phyloP scores from a whole-genome alignment of 108 stramenopile species.

The Aurantiochytrium sp. region DNA sequence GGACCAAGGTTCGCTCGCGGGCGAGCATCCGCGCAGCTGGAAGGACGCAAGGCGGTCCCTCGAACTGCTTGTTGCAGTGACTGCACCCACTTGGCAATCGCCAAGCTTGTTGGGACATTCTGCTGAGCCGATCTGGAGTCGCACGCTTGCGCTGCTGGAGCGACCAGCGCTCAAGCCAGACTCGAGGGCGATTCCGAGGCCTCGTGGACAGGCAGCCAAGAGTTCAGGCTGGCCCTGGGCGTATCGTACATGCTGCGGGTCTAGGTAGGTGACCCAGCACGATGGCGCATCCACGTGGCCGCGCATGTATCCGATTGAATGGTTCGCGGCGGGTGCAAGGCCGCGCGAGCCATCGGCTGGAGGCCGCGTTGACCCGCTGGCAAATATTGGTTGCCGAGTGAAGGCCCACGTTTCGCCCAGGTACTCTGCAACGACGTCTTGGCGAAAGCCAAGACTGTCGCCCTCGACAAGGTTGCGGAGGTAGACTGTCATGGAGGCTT shows the following conservation, averaged over 20 bases:
- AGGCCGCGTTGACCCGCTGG: background rate
- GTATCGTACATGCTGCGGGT: background rate
- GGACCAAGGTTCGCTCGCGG: background rate
- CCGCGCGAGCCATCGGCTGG: background rate
- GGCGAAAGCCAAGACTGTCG: background rate
- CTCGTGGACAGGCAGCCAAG: background rate
- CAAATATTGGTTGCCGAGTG: background rate
- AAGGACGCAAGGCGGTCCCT: background rate
- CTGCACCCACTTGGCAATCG: no score
- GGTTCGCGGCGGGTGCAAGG: background rate
- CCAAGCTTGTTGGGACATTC: no score
- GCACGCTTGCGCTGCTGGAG: no score
- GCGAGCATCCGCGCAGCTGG: background rate
- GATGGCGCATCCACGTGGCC: background rate
- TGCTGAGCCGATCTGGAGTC: no score
- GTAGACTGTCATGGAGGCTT: background rate
- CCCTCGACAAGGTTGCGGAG: background rate
- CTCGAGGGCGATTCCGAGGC: background rate
- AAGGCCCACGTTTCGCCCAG: background rate
- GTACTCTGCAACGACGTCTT: background rate
- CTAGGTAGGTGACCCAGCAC: background rate
- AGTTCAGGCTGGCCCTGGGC: background rate
- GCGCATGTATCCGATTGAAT: background rate
- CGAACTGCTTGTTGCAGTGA: no score
- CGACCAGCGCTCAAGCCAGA: background rate